phyloP scores from a whole-genome alignment of 352 stramenopile species.

The Saprolegnia parasitica region DNA sequence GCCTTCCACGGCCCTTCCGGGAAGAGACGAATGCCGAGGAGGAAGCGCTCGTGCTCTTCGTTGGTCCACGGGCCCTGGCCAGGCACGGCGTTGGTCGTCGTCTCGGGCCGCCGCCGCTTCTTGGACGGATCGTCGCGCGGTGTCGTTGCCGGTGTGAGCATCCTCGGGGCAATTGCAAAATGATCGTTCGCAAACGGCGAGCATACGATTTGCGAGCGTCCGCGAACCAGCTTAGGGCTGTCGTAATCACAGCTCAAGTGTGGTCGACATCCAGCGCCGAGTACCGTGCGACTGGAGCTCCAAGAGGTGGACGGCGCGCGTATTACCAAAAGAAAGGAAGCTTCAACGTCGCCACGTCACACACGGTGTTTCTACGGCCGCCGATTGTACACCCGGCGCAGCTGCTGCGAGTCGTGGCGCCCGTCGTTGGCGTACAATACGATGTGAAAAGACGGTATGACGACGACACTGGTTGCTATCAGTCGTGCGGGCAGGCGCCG shows the following conservation, averaged over 20 bases:
- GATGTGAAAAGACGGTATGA: too few relatives aligned
- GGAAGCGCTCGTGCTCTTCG: conserved; percentile 59
- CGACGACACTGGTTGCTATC: too few relatives aligned
- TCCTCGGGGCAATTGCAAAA: background rate
- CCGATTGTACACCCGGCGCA: background rate
- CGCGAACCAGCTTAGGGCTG: conserved; percentile 5
- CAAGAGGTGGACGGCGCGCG: too few relatives aligned
- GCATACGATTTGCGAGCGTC: background rate
- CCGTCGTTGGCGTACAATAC: too few relatives aligned
- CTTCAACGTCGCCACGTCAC: conserved; percentile 7
- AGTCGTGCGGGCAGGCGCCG: too few relatives aligned
- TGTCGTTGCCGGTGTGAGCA: conserved; percentile 2
- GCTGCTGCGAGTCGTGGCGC: too few relatives aligned
- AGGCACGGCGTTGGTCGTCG: background rate
- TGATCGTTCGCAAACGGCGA: background rate
- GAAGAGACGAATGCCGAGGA: conserved; percentile 46
- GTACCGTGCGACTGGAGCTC: background rate
- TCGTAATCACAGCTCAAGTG: conserved; percentile 1
- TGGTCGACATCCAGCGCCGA: too few relatives aligned
- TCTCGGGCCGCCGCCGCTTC: background rate
- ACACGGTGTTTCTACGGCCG: background rate
- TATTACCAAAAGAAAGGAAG: too few relatives aligned
- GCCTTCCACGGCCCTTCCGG: conserved; percentile 51
- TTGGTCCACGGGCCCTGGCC: conserved; percentile 41
- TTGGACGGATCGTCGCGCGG: conserved; percentile 1